Percentiles rank a stretch among this genome's conserved stretches.
Conservation (phyloP, 768 basidiomycete genomes). For the Leccinum barrowsii region DNA sequence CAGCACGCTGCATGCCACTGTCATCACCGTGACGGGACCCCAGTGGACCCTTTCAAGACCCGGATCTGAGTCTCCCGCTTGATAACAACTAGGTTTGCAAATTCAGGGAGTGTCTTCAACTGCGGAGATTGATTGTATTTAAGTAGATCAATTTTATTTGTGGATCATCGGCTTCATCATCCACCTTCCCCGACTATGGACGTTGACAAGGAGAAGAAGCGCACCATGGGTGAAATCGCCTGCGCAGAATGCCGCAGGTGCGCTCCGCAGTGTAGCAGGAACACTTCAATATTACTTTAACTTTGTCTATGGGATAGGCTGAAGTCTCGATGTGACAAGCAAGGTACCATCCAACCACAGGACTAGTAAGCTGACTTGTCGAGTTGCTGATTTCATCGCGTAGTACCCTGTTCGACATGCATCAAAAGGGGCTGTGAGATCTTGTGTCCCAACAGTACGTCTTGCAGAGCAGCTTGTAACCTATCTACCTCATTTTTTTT, state of each 20-base stretch:
- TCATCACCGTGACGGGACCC: background rate
- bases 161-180: no score
- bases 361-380: background rate
- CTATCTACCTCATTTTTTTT: background rate
- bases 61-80: background rate
- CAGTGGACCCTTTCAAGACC: background rate
- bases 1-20: background rate
- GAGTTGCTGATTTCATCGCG: background rate
- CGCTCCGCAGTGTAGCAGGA: background rate
- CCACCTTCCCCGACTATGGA: slow-evolving; percentile 7
- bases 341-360: slow-evolving; percentile 8
- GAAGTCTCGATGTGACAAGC: slow-evolving; percentile 28
- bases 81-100: background rate
- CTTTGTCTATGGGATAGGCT: slow-evolving; percentile 12
- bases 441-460: slow-evolving; percentile 50
- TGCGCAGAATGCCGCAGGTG: slow-evolving; percentile 33
- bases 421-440: slow-evolving; percentile 46
- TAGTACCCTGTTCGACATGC: slow-evolving; percentile 40
- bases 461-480: background rate
- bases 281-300: background rate
- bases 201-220: slow-evolving; percentile 20
- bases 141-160: background rate
- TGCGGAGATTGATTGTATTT: slow-evolving; percentile 9
- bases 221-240: slow-evolving; percentile 27
- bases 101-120: background rate